Evolutionary conservation across 306 rosid species (phyloP).

Genomic region (Ormosia semicastrata): DNA sequence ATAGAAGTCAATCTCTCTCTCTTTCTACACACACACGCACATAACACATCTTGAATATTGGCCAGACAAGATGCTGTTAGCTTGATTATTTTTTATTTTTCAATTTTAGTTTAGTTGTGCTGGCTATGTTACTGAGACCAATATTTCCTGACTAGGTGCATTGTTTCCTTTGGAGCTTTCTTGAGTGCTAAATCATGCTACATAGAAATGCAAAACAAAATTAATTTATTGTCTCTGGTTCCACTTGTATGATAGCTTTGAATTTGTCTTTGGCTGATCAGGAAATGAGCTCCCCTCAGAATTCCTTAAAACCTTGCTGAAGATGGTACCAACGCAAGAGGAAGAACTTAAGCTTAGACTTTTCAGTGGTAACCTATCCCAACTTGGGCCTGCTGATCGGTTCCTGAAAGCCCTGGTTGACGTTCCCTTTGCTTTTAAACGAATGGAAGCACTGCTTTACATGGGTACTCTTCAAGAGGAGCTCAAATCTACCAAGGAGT

Average conservation of each 20-base stretch:
- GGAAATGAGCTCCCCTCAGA: conserved; percentile 92
- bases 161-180: neutral
- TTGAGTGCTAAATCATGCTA: neutral
- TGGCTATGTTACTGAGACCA: neutral
- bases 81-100: too few relatives aligned
- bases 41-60: too few relatives aligned
- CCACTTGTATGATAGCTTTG: conserved; percentile 4
- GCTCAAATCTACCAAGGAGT: conserved; percentile 51
- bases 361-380: conserved; percentile 56
- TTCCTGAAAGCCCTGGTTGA: conserved; percentile 74
- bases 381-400: conserved; percentile 86
- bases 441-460: conserved; percentile 78
- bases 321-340: conserved; percentile 87
- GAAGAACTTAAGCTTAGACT: conserved; percentile 92
- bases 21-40: too few relatives aligned
- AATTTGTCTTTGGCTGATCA: conserved; percentile 38
- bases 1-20: too few relatives aligned
- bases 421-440: conserved; percentile 80
- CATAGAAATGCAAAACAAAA: neutral
- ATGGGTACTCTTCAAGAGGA: conserved; percentile 84
- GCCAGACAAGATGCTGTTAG: too few relatives aligned
- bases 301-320: conserved; percentile 67
- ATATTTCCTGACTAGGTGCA: neutral
- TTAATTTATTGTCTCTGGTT: neutral
- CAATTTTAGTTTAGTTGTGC: too few relatives aligned